Conservation (phyloP, 495 filamentous ascomycete genomes). For the Astrothelium macrocarpum region DNA sequence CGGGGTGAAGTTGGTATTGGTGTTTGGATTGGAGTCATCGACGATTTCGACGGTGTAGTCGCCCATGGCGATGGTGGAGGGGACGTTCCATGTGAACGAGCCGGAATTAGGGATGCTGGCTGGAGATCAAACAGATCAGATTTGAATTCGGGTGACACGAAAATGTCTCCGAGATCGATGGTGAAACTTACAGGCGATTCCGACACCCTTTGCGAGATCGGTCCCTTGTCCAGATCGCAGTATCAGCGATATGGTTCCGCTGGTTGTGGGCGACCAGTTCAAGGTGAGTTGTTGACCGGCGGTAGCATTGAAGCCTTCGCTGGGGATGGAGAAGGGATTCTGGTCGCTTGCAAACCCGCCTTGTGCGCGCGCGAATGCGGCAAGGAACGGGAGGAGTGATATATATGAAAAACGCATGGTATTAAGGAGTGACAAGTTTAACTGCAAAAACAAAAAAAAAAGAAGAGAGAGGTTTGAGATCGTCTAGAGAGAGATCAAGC, state of each 20-base stretch:
- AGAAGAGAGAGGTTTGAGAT: no score
- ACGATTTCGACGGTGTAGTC: constrained; percentile 55
- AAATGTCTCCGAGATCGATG: not conserved
- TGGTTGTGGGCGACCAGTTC: constrained; percentile 46
- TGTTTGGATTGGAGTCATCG: constrained; percentile 34
- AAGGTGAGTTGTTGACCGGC: constrained; percentile 44
- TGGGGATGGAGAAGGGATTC: constrained; percentile 49
- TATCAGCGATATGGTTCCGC: constrained; percentile 44
- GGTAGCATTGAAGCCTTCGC: constrained; percentile 36
- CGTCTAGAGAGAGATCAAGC: no score
- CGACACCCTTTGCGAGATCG: constrained; percentile 36
- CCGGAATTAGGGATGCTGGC: constrained; percentile 48
- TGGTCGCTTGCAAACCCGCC: constrained; percentile 11
- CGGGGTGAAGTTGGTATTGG: constrained; percentile 49
- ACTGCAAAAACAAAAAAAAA: not conserved
- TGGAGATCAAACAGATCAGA: constrained; percentile 25
- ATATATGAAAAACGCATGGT: constrained; percentile 16
- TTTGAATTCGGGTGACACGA: constrained; percentile 3
- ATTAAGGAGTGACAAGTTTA: not conserved
- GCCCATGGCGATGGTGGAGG: constrained; percentile 34
- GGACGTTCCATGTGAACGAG: constrained; percentile 46
- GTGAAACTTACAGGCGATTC: constrained; percentile 44
- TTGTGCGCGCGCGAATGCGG: constrained; percentile 15
- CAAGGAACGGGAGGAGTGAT: constrained; percentile 11
- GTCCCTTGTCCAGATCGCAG: constrained; percentile 43